Conservation (phyloP, 495 filamentous ascomycete species). For the Articulospora tetracladia region DNA sequence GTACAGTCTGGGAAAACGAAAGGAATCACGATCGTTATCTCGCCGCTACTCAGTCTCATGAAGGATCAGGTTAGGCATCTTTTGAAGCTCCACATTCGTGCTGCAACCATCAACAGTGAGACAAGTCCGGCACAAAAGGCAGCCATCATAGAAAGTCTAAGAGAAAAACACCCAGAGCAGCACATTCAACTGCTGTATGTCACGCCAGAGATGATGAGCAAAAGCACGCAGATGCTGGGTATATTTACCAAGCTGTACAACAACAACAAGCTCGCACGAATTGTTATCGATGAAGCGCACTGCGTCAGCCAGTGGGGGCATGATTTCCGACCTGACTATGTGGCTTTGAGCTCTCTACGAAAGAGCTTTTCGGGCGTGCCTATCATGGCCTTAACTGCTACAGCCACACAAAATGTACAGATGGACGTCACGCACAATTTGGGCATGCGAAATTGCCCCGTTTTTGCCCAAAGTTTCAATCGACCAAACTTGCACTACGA, state of each 20-base stretch:
- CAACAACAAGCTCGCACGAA: conserved; percentile 69
- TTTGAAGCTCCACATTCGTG: conserved; percentile 66
- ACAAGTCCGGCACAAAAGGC: conserved; percentile 48
- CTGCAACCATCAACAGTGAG: conserved; percentile 76
- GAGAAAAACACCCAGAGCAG: conserved; percentile 58
- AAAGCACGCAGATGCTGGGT: conserved; percentile 59
- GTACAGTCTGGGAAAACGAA: conserved; percentile 74
- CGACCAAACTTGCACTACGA: conserved; percentile 87
- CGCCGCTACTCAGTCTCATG: conserved; percentile 94
- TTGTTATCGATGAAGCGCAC: conserved; percentile 97
- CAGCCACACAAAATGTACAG: conserved; percentile 89
- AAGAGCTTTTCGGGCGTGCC: conserved; percentile 70
- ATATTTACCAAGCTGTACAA: conserved; percentile 59
- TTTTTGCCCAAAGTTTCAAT: conserved; percentile 91
- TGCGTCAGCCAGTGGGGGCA: conserved; percentile 99
- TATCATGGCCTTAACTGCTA: conserved; percentile 91
- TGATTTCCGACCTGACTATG: conserved; percentile 97
- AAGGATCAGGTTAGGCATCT: conserved; percentile 89
- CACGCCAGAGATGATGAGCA: conserved; percentile 93
- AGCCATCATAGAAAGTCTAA: conserved; percentile 56
- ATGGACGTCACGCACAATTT: conserved; percentile 87
- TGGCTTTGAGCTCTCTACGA: conserved; percentile 71
- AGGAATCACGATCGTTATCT: conserved; percentile 89
- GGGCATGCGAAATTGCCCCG: conserved; percentile 67
- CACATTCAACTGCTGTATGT: conserved; percentile 84